Conservation (phyloP, 352 stramenopile genomes). For the Albugo candida region DNA sequence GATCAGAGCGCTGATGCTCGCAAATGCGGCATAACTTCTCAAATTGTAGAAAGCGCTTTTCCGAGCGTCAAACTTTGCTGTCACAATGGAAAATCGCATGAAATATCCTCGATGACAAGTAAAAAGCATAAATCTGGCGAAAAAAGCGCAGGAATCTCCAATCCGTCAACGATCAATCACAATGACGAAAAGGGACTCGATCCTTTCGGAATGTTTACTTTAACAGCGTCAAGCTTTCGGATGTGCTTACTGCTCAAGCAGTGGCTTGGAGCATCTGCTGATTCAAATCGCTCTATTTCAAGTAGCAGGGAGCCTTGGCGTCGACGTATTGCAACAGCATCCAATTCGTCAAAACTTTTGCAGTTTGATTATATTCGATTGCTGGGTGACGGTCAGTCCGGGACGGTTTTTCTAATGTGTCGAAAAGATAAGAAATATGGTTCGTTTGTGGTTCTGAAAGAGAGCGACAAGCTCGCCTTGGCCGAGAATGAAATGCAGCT, state of each 20-base stretch:
- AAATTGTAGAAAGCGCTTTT: no score
- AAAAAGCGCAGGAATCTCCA: no score
- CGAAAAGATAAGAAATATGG: slow-evolving; percentile 10
- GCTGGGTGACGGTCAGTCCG: slow-evolving; percentile 50
- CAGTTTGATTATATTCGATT: slow-evolving; percentile 41
- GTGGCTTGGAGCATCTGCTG: slow-evolving; percentile 1
- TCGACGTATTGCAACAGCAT: slow-evolving; percentile 25
- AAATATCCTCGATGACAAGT: no score
- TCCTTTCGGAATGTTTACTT: no score
- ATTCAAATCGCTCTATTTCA: slow-evolving; percentile 11
- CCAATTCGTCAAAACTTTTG: slow-evolving; percentile 32
- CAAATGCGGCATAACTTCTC: no score
- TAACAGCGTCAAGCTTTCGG: no score
- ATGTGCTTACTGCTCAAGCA: background rate
- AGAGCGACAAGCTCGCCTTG: slow-evolving; percentile 61
- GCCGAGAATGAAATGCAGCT: slow-evolving; percentile 60
- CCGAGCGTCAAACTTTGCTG: no score
- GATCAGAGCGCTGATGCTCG: background rate
- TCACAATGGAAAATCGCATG: no score
- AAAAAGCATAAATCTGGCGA: no score
- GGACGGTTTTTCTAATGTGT: slow-evolving; percentile 54
- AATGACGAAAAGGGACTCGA: no score
- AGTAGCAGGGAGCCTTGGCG: slow-evolving; percentile 25
- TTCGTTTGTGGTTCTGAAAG: slow-evolving; percentile 42
- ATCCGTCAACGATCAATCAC: no score